These are phyloP conservation scores for Neurospora pannonica DNA, from an alignment of 495 filamentous ascomycete species.

Conservation along the genomic window DNA sequence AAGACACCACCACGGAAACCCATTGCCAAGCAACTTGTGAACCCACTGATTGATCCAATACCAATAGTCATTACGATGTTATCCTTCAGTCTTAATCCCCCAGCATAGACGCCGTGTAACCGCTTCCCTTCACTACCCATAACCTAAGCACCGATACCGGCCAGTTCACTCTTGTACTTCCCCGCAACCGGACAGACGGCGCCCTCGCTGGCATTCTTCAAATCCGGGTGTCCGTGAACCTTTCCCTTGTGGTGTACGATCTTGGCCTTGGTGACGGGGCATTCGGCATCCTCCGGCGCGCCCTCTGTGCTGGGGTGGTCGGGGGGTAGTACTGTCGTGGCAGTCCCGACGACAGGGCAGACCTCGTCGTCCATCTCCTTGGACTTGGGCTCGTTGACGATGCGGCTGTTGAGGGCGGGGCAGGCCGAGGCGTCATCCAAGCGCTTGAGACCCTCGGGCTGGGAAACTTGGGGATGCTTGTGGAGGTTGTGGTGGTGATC, in stretches of 20 bases:
- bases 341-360: conserved; percentile 38
- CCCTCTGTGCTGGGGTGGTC: conserved; percentile 34
- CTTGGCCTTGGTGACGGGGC: conserved; percentile 39
- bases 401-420: conserved; percentile 24
- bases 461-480: conserved; percentile 31
- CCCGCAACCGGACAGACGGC: conserved; percentile 36
- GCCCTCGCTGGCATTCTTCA: conserved; percentile 15
- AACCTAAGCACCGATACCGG: not conserved
- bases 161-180: not conserved
- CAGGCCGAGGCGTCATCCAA: conserved; percentile 33
- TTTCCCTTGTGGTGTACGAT: conserved; percentile 14
- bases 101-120: not conserved
- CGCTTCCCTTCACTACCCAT: not conserved
- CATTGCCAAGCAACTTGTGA: not conserved
- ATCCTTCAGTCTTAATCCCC: not conserved
- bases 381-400: conserved; percentile 34
- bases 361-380: conserved; percentile 37
- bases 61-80: not conserved
- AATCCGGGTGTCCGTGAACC: conserved; percentile 29
- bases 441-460: conserved; percentile 17
- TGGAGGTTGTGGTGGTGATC: conserved; percentile 37
- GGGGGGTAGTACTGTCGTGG: conserved; percentile 35
- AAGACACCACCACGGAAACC: not conserved
- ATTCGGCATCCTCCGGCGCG: conserved; percentile 33
- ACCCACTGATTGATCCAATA: not conserved